These are phyloP conservation scores for Botryotinia calthae DNA, from an alignment of 2,329 filamentous ascomycete genomes.

Conservation along the genomic window DNA sequence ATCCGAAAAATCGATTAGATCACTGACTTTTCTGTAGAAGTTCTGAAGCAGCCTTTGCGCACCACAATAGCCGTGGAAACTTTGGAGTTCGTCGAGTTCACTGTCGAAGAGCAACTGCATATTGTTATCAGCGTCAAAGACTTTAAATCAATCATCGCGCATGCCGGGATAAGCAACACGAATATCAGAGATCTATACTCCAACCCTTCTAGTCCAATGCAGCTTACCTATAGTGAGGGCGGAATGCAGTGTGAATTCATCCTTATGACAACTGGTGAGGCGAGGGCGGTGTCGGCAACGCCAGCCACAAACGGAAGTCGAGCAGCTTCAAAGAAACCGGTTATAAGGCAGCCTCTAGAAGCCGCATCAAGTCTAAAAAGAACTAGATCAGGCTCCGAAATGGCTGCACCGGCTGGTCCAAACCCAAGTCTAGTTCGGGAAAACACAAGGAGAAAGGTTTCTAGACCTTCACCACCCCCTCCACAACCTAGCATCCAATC, in stretches of 20 bases:
- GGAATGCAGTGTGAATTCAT: conserved; percentile 74
- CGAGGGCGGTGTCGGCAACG: conserved; percentile 32
- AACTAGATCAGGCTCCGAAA: conserved; percentile 27
- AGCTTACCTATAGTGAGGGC: conserved; percentile 67
- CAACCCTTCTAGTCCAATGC: conserved; percentile 66
- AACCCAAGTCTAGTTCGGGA: conserved; percentile 27
- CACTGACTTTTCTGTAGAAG: conserved; percentile 49
- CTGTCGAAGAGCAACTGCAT: conserved; percentile 71
- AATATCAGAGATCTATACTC: conserved; percentile 69
- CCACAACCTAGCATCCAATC: conserved; percentile 58
- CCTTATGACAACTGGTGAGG: conserved; percentile 76
- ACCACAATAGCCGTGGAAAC: conserved; percentile 76
- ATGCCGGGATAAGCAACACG: conserved; percentile 68
- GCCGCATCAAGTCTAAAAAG: conserved; percentile 33
- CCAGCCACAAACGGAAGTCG: conserved; percentile 32
- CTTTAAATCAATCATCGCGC: conserved; percentile 74
- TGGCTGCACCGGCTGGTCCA: conserved; percentile 32
- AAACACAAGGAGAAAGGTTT: conserved; percentile 37
- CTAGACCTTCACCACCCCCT: conserved; percentile 52
- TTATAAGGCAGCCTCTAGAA: conserved; percentile 35
- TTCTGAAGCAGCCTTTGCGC: conserved; percentile 75
- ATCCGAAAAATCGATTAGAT: conserved; percentile 22
- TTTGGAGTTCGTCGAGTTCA: conserved; percentile 73
- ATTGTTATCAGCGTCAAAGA: conserved; percentile 81
- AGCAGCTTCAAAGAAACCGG: conserved; percentile 32